A percentile compares a stretch with the other conserved stretches of the same genome.
These are phyloP conservation scores for Trichoderma orchidacearum DNA, from an alignment of 495 filamentous ascomycete genomes.

Conservation along the genomic window DNA sequence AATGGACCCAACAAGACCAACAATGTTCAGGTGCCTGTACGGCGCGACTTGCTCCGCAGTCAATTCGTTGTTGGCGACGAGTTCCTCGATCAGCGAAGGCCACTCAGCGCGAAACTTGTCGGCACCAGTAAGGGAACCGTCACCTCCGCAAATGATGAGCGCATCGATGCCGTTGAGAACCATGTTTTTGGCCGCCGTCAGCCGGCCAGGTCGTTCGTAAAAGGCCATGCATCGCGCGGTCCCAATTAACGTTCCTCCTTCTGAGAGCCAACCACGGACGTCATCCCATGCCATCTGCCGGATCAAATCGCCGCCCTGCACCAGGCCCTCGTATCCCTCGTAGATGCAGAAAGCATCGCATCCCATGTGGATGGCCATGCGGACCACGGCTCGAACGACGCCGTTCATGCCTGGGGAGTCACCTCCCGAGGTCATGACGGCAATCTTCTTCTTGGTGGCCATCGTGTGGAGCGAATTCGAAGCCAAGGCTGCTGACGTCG, in stretches of 20 bases:
- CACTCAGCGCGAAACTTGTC: constrained; percentile 88
- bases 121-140: constrained; percentile 92
- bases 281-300: constrained; percentile 83
- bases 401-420: constrained; percentile 98
- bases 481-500: neutral
- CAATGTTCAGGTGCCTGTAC: constrained; percentile 80
- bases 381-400: constrained; percentile 83
- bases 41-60: constrained; percentile 53
- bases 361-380: constrained; percentile 74
- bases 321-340: constrained; percentile 94
- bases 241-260: constrained; percentile 93
- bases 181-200: constrained; percentile 85
- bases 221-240: constrained; percentile 87
- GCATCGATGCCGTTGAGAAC: constrained; percentile 87
- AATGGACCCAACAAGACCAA: constrained; percentile 91
- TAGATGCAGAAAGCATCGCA: constrained; percentile 84
- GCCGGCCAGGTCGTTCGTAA: constrained; percentile 68
- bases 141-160: constrained; percentile 91
- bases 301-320: constrained; percentile 79
- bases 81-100: constrained; percentile 72
- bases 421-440: constrained; percentile 90
- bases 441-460: constrained; percentile 63
- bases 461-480: constrained; percentile 10
- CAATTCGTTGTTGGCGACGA: constrained; percentile 57
- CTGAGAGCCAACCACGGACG: constrained; percentile 85